Evolutionary conservation across 1,284 basidiomycete genomes (phyloP), one percentile per base, ranked within the genome.

Genomic region (Malassezia equina): DNA sequence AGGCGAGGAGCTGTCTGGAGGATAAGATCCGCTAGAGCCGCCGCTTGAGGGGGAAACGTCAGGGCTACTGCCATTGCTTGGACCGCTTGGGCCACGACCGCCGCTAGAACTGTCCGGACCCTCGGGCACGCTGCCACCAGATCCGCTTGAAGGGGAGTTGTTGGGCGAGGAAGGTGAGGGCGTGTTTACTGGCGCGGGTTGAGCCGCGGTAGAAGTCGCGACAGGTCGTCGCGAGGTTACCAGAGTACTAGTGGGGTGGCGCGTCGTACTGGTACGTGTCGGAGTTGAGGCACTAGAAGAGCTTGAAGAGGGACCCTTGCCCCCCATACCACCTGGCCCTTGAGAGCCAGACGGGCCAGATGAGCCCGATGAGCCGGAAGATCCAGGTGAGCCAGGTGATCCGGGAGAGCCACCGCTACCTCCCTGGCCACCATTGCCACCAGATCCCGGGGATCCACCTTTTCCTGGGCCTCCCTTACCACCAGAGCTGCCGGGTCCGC

Each of bases 381-480:
- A 36, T n/a, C 34, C 34, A 36, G 34, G 34, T 2, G 34, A 36
- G 5, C 34, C 34, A 19, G 34, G 34, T 5, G 34, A 36, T 3
- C 34, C 34, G n/a, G 34, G 34, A 19, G 34, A 36, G 19, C 34
- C 34, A 36, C n/a, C n/a, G n/a, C n/a, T n/a, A n/a, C n/a, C n/a
- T n/a, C n/a, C n/a, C n/a, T n/a, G n/a, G n/a, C 52, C 52, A 7
- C 51, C 52, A 11, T 33, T 31, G 17, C 52, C 44, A 12, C 52
- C 42, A 11, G 24, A 21, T n/a, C 19, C 42, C 7, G 21, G n/a
- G 29, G 17, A 19, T 27, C 44, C 19, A 13, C 5, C 17, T n/a
- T 32, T 17, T 29, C 23, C 11, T 29, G 42, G 9, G 29, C 19
- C 42, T 25, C 23, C 13, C 19, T 43, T 43, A 23, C 19, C 32